phyloP scores from a whole-genome alignment of 2,329 filamentous ascomycete genomes.

The Fusarium sp. region DNA sequence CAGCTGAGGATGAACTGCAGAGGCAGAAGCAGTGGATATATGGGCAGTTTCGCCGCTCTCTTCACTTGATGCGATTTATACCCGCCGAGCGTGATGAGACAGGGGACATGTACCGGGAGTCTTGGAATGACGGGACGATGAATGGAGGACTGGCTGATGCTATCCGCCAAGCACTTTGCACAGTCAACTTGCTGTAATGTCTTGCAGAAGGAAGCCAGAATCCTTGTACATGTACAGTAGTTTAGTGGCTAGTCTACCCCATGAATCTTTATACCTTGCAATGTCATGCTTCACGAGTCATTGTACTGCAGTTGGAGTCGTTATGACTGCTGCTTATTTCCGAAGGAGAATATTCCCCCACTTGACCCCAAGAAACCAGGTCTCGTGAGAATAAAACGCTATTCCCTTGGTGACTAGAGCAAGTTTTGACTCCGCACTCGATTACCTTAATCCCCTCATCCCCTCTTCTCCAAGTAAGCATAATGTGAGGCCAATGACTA shows the following conservation, averaged over 20 bases:
- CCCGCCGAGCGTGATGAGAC: neutral
- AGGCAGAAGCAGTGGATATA: neutral
- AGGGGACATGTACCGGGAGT: fast-evolving
- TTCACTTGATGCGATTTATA: neutral
- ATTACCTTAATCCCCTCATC: neutral
- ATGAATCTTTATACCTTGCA: neutral
- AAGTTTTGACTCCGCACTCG: neutral
- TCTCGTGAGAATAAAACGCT: neutral
- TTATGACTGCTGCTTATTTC: neutral
- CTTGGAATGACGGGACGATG: no score
- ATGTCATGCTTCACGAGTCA: neutral
- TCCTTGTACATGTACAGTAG: neutral
- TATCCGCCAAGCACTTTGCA: neutral
- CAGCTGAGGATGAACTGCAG: neutral
- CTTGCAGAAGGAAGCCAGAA: neutral
- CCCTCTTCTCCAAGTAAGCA: neutral
- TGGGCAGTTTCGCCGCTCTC: neutral
- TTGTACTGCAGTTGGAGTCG: neutral
- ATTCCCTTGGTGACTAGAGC: neutral
- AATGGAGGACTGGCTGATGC: neutral
- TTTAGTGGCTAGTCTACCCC: neutral
- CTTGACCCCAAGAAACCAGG: neutral
- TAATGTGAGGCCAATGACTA: neutral
- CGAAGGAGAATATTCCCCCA: neutral
- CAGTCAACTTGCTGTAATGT: neutral